Percentiles rank a stretch among this genome's conserved stretches.
Evolutionary conservation across 2,329 filamentous ascomycete genomes (phyloP).

Genomic region (Hypoxylon sp.): DNA sequence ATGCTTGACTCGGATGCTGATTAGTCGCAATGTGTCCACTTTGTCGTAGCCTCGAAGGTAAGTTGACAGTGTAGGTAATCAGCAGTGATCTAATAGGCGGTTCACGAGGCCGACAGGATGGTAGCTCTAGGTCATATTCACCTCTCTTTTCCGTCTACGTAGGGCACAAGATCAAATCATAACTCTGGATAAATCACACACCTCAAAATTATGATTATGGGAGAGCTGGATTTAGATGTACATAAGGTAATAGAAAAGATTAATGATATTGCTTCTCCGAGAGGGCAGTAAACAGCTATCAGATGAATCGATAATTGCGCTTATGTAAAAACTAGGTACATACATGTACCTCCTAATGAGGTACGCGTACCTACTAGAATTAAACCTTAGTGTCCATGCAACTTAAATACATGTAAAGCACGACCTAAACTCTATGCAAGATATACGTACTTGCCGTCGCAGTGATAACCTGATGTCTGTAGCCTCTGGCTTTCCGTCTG

Average conservation of each 20-base stretch:
- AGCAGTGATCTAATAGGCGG: not conserved
- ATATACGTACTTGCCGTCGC: not conserved
- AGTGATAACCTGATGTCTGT: too few relatives aligned
- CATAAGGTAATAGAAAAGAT: not conserved
- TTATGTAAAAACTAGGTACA: constrained; percentile 1
- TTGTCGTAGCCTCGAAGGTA: not conserved
- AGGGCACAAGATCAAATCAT: constrained; percentile 26
- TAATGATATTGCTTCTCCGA: not conserved
- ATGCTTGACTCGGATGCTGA: constrained; percentile 5
- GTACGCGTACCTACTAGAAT: too few relatives aligned
- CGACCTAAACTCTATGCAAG: constrained; percentile 3
- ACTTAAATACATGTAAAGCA: constrained; percentile 3
- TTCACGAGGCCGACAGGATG: constrained; percentile 8
- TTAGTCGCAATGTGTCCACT: constrained; percentile 10
- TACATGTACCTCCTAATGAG: too few relatives aligned
- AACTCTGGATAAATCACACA: constrained; percentile 25
- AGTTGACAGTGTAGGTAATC: constrained; percentile 2
- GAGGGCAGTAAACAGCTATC: not conserved
- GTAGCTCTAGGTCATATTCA: constrained; percentile 18
- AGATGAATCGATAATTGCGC: not conserved
- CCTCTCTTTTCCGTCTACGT: not conserved
- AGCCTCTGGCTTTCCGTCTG: constrained; percentile 15
- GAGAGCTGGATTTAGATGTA: not conserved
- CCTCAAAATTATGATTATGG: not conserved
- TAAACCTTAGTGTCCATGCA: not conserved